These are phyloP conservation scores for Sanguinoderma infundibulare DNA, from an alignment of 1,284 basidiomycete species.

Conservation along the genomic window DNA sequence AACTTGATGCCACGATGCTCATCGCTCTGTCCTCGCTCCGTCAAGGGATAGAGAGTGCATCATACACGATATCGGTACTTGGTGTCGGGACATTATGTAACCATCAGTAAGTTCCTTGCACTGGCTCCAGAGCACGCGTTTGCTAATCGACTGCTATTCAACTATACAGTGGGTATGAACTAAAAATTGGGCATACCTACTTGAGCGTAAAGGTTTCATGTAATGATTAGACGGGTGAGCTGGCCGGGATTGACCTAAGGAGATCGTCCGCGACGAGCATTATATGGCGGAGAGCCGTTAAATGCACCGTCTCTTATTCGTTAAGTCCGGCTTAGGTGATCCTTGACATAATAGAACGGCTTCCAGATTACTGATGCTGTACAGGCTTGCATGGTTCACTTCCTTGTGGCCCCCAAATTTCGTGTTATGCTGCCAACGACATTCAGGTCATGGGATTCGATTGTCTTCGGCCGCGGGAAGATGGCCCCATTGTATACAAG, in stretches of 20 bases:
- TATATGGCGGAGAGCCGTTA: no score
- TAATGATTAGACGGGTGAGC: not conserved
- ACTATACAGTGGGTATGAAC: not conserved
- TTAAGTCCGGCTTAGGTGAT: no score
- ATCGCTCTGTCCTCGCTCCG: no score
- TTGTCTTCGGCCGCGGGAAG: conserved; percentile 30
- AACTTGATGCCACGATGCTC: no score
- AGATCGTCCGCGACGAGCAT: not conserved
- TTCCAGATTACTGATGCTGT: no score
- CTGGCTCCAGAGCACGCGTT: not conserved
- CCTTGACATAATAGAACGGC: no score
- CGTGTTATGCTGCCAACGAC: conserved; percentile 26
- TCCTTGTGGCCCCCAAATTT: not conserved
- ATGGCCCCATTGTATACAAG: conserved; percentile 31
- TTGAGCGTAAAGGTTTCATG: not conserved
- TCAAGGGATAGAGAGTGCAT: no score
- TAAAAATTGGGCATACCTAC: not conserved
- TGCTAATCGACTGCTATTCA: not conserved
- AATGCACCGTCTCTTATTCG: no score
- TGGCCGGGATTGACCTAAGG: not conserved
- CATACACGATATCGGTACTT: no score
- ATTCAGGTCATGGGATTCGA: conserved; percentile 29
- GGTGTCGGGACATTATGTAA: no score
- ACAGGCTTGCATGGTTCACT: not conserved
- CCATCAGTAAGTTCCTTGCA: no score